Evolutionary conservation across 495 filamentous ascomycete species (phyloP).

Genomic region (Halenospora varia): DNA sequence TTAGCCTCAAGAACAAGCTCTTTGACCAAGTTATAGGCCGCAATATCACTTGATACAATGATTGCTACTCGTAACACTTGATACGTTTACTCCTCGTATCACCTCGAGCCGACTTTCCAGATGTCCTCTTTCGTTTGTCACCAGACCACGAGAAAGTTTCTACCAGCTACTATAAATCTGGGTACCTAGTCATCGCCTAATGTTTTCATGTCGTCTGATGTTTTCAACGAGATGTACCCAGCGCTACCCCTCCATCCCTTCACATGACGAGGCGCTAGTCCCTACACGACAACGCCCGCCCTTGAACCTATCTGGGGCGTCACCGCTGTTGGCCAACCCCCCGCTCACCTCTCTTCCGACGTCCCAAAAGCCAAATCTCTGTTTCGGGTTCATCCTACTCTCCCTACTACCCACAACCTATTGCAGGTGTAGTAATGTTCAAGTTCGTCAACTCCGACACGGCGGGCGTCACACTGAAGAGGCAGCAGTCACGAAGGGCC

Average conservation of each 20-base stretch:
- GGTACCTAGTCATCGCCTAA: too few species aligned
- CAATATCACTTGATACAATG: too few species aligned
- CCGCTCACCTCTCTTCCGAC: background rate
- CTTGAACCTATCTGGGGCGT: background rate
- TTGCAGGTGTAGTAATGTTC: conserved; percentile 6
- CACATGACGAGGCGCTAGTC: background rate
- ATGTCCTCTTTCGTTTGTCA: too few species aligned
- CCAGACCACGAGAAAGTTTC: too few species aligned
- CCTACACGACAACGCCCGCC: background rate
- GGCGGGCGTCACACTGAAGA: conserved; percentile 39
- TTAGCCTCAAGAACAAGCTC: too few species aligned
- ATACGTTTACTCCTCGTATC: too few species aligned
- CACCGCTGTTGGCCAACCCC: background rate
- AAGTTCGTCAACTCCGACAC: conserved; percentile 42
- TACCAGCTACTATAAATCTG: too few species aligned
- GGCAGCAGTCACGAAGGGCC: conserved; percentile 44
- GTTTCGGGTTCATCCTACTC: background rate
- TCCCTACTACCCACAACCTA: background rate
- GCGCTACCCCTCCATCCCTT: background rate
- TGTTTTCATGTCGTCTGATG: too few species aligned
- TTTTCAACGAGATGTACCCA: background rate
- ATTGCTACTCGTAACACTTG: too few species aligned
- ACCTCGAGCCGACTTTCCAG: too few species aligned
- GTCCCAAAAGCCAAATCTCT: background rate
- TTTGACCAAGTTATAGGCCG: too few species aligned